These are phyloP conservation scores for Castanopsis chinensis DNA, from an alignment of 306 rosid genomes.

Conservation along the genomic window DNA sequence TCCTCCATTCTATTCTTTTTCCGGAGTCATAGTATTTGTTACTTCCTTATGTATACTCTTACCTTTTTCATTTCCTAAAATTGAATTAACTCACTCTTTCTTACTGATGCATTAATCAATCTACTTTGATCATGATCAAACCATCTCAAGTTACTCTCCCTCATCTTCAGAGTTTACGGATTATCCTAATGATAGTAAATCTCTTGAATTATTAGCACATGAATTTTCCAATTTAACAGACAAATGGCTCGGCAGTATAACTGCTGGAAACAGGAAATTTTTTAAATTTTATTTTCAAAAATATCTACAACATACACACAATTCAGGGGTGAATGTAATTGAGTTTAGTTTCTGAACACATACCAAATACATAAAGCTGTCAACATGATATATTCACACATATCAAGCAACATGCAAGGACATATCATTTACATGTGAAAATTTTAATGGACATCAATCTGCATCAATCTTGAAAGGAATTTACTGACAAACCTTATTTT, in stretches of 20 bases:
- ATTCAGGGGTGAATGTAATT: not conserved
- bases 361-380: no score
- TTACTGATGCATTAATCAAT: no score
- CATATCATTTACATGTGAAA: not conserved
- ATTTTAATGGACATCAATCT: not conserved
- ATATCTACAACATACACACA: not conserved
- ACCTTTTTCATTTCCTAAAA: no score
- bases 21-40: no score
- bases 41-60: no score
- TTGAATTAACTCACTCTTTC: no score
- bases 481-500: slow-evolving; percentile 52
- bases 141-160: no score
- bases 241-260: not conserved
- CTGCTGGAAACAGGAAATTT: not conserved
- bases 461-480: slow-evolving; percentile 20
- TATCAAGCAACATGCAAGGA: not conserved
- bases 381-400: not conserved
- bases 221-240: not conserved
- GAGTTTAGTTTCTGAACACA: not conserved
- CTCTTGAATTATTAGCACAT: not conserved
- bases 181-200: not conserved
- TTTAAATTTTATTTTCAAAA: not conserved
- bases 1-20: no score
- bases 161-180: not conserved
- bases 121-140: no score